phyloP scores from a whole-genome alignment of 169 alveolate genomes.

The Theileria orientalis region DNA sequence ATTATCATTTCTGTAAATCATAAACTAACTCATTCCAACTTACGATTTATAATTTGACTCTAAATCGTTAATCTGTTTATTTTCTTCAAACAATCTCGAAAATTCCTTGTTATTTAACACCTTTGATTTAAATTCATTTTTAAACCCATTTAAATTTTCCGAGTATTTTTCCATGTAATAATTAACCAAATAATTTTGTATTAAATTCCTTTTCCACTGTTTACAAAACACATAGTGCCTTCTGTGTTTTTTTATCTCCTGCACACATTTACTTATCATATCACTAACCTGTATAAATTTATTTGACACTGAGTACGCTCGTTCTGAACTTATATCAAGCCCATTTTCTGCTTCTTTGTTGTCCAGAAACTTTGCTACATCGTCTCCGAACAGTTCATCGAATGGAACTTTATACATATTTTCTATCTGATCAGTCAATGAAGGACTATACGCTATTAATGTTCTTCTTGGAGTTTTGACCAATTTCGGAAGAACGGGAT shows the following conservation, averaged over 20 bases:
- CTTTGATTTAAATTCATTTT: not conserved
- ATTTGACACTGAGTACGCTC: not conserved
- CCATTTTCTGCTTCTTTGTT: not conserved
- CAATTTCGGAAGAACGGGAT: constrained; percentile 51
- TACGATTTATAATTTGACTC: too few relatives aligned
- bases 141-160: not conserved
- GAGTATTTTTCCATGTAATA: constrained; percentile 8
- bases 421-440: constrained; percentile 8
- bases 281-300: constrained; percentile 3
- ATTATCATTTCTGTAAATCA: not conserved
- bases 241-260: constrained; percentile 46
- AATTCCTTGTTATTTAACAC: not conserved
- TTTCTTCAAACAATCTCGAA: not conserved
- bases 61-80: too few relatives aligned
- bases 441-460: constrained; percentile 42
- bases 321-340: not conserved
- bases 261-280: not conserved
- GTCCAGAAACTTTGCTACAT: constrained; percentile 8
- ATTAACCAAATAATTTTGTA: constrained; percentile 19
- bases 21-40: too few relatives aligned
- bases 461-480: constrained; percentile 59
- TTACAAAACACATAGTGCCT: constrained; percentile 40
- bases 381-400: constrained; percentile 13
- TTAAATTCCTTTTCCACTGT: constrained; percentile 66
- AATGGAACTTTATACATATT: not conserved